Evolutionary conservation across 163 green algal genomes (phyloP).

Genomic region (Volvox carteri): DNA sequence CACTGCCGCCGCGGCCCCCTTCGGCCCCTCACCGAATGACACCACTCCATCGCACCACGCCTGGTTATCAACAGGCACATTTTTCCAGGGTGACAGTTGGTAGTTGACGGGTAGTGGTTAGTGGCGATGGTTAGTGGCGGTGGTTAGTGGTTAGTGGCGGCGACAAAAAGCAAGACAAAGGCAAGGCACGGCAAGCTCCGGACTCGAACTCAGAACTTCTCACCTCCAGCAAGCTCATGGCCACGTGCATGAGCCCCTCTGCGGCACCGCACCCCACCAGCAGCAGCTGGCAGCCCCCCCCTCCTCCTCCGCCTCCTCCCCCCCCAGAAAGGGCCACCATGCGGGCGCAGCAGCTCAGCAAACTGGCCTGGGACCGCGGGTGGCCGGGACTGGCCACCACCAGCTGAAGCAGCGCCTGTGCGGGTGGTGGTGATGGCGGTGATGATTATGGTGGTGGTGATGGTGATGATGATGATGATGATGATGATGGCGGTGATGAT

Average conservation of each 20-base stretch:
- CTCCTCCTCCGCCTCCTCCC: not conserved
- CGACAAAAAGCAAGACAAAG: too few species aligned
- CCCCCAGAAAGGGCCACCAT: conserved; percentile 2
- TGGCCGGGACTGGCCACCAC: conserved; percentile 4
- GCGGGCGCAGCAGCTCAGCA: not conserved
- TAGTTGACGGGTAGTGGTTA: not conserved
- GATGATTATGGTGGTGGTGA: too few species aligned
- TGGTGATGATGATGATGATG: too few species aligned
- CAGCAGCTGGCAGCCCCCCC: not conserved
- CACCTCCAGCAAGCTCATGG: conserved; percentile 18
- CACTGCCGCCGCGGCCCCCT: not conserved
- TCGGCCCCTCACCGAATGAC: not conserved
- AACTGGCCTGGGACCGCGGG: not conserved
- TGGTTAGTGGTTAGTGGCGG: too few species aligned
- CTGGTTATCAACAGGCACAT: too few species aligned
- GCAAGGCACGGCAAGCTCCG: too few species aligned
- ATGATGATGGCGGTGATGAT: too few species aligned
- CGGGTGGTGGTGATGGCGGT: too few species aligned
- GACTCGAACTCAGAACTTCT: too few species aligned
- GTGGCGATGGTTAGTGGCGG: not conserved
- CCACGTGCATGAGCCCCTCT: conserved; percentile 38
- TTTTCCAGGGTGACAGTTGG: not conserved
- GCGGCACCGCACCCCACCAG: not conserved
- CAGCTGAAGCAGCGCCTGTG: conserved; percentile 44
- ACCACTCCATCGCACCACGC: conserved; percentile 1